A percentile compares a stretch with the other conserved stretches of the same genome.
Evolutionary conservation across 1,139 yeast genomes (phyloP).

Genomic region (Hyphopichia buzzinii): DNA sequence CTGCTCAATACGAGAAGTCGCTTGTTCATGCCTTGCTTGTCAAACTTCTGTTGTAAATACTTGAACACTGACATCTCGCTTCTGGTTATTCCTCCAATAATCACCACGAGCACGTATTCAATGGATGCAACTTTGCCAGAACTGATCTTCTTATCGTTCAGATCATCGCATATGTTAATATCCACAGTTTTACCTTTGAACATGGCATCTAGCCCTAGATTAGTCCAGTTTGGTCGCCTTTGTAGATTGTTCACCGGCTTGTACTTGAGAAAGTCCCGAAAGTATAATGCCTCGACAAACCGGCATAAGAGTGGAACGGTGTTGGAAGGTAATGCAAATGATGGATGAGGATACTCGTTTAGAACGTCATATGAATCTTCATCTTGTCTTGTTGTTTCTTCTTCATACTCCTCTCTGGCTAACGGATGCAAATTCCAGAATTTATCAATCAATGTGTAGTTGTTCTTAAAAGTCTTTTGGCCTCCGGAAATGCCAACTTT

Average conservation of each 20-base stretch:
- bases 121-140: conserved; percentile 1
- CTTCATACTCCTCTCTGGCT: conserved; percentile 20
- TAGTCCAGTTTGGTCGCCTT: conserved; percentile 47
- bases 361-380: conserved; percentile 8
- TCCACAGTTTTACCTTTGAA: conserved; percentile 39
- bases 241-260: conserved; percentile 41
- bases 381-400: conserved; percentile 17
- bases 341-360: conserved; percentile 40
- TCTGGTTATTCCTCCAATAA: conserved; percentile 79
- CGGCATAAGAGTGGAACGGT: conserved; percentile 50
- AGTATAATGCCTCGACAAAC: conserved; percentile 50
- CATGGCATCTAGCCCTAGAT: conserved; percentile 36
- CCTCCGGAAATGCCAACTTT: conserved; percentile 35
- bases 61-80: conserved; percentile 70
- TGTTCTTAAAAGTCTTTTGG: conserved; percentile 28
- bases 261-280: conserved; percentile 43
- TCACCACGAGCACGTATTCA: conserved; percentile 49
- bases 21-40: conserved; percentile 30
- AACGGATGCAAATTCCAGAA: conserved; percentile 48
- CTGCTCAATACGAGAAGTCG: conserved; percentile 55
- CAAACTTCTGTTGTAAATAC: conserved; percentile 45
- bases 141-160: conserved; percentile 16
- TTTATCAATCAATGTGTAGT: conserved; percentile 39
- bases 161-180: conserved; percentile 30
- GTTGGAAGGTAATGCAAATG: conserved; percentile 52